Percentiles rank a stretch among this genome's conserved stretches.
Evolutionary conservation across 352 stramenopile genomes (phyloP).

Genomic region (Synura sp.): DNA sequence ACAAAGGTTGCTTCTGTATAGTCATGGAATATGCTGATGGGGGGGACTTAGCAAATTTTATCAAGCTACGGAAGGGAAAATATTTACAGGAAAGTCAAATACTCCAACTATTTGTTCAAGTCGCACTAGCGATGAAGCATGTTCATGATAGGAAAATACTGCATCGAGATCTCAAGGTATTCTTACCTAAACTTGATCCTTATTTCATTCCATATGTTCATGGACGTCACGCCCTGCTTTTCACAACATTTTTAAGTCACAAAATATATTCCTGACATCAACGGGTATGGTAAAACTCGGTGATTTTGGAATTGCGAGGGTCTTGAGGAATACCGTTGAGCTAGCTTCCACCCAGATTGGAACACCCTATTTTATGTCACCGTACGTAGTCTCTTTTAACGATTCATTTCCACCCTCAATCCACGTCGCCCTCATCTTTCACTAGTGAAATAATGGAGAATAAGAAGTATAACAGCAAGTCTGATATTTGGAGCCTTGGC

Average conservation of each 20-base stretch:
- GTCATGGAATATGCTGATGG: constrained; percentile 60
- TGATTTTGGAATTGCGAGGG: constrained; percentile 56
- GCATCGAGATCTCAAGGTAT: constrained; percentile 52
- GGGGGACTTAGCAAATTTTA: constrained; percentile 51
- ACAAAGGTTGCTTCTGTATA: constrained; percentile 50
- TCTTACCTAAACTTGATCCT: neutral
- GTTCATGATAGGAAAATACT: constrained; percentile 56
- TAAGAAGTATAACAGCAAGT: constrained; percentile 79
- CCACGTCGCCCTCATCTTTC: no score
- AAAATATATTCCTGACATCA: constrained; percentile 55
- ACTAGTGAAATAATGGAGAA: constrained; percentile 56
- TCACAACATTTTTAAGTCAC: neutral
- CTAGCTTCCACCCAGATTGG: constrained; percentile 53
- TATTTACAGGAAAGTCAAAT: constrained; percentile 51
- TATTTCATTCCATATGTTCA: no score
- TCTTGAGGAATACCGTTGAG: constrained; percentile 50
- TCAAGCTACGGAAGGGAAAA: neutral
- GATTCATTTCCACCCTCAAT: no score
- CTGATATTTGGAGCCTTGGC: constrained; percentile 81
- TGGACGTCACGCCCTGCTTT: neutral
- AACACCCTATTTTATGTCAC: constrained; percentile 60
- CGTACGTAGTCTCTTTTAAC: no score
- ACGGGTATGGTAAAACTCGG: constrained; percentile 53
- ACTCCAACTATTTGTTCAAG: constrained; percentile 54
- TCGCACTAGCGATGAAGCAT: constrained; percentile 55